Conservation (phyloP, 2,329 filamentous ascomycete species). For the Didymella segeticola region DNA sequence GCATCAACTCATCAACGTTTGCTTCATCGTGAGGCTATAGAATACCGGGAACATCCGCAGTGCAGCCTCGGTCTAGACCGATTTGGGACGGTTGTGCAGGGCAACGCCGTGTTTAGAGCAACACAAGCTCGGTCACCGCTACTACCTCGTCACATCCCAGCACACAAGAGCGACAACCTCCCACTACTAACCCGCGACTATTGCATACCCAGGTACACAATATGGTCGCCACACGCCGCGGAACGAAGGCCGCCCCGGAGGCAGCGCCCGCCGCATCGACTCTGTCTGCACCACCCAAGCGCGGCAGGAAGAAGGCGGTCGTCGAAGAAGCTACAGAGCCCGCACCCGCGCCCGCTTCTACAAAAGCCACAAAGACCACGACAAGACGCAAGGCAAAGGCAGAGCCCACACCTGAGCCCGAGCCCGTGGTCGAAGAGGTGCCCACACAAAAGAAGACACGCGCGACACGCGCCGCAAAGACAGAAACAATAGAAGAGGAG, state of each 20-base stretch:
- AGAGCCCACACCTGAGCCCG: conserved; percentile 20
- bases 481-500: conserved; percentile 24
- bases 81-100: conserved; percentile 19
- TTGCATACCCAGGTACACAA: conserved; percentile 19
- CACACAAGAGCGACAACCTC: conserved; percentile 16
- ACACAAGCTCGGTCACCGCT: conserved; percentile 24
- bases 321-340: conserved; percentile 28
- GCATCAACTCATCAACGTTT: background rate
- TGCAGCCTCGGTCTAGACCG: background rate
- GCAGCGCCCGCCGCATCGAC: conserved; percentile 30
- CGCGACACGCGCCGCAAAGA: conserved; percentile 32
- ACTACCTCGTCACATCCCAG: conserved; percentile 19
- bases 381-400: conserved; percentile 30
- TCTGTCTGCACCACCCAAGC: conserved; percentile 44
- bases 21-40: conserved; percentile 5
- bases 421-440: conserved; percentile 16
- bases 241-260: conserved; percentile 35
- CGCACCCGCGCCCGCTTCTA: conserved; percentile 26
- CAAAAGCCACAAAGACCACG: conserved; percentile 30
- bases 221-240: conserved; percentile 45
- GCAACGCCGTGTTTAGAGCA: conserved; percentile 23
- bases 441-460: conserved; percentile 31
- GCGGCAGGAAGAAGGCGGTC: conserved; percentile 36
- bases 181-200: conserved; percentile 20
- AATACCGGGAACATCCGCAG: background rate